Conservation (phyloP, 306 rosid species). For the Casuarina glauca region DNA sequence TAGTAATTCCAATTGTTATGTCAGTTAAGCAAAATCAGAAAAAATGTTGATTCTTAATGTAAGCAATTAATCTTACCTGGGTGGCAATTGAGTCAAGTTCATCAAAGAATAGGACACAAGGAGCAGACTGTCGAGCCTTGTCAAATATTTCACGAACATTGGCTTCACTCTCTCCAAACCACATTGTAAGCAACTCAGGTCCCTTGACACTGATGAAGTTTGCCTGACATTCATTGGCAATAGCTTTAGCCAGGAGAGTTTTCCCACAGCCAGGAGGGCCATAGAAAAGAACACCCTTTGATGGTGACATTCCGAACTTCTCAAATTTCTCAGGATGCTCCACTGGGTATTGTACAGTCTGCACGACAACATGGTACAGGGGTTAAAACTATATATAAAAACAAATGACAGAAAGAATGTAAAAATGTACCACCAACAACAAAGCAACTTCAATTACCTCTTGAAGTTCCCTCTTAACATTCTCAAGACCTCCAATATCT, state of each 20-base stretch:
- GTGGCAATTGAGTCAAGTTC: slow-evolving; percentile 99
- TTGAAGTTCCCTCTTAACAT: slow-evolving; percentile 97
- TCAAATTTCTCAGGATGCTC: slow-evolving; percentile 98
- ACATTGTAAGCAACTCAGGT: slow-evolving; percentile 97
- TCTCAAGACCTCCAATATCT: slow-evolving; percentile 98
- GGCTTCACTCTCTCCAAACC: slow-evolving; percentile 99
- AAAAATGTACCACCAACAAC: slow-evolving; percentile 7
- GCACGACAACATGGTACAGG: slow-evolving; percentile 27
- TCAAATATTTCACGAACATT: slow-evolving; percentile 97
- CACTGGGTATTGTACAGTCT: slow-evolving; percentile 99
- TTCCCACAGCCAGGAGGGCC: slow-evolving; percentile 99
- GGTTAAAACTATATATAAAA: slow-evolving; percentile 5
- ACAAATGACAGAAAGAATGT: background rate
- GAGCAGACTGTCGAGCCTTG: slow-evolving; percentile 99
- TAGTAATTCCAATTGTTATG: slow-evolving; percentile 1
- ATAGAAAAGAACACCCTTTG: slow-evolving; percentile 97
- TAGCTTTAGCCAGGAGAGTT: slow-evolving; percentile 95
- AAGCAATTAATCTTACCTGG: slow-evolving; percentile 56
- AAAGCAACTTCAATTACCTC: slow-evolving; percentile 56
- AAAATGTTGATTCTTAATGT: background rate
- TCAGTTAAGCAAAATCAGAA: background rate
- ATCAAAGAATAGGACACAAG: slow-evolving; percentile 97
- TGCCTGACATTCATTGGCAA: slow-evolving; percentile 98
- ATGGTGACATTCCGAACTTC: slow-evolving; percentile 98
- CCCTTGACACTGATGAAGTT: slow-evolving; percentile 98